Base-by-base conservation (phyloP, 345 rosid species). In the Salix udensis region DNA sequence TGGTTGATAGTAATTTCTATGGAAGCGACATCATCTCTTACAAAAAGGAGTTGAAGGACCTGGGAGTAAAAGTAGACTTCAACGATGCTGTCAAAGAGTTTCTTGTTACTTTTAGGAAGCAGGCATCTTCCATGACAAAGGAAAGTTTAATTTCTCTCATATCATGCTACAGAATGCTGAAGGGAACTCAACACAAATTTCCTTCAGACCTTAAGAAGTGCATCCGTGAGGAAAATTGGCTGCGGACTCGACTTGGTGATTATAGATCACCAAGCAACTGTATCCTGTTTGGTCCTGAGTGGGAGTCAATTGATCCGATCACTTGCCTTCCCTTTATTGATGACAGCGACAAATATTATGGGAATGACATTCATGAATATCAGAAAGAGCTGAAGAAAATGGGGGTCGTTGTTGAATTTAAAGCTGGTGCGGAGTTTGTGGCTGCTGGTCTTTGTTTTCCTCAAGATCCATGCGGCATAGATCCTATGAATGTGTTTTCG, bases 261-360 rank as follows among this genome's bases (percentile, higher is more conserved):
- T 83, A 76, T 42, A 82, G 87, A 68, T 83, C 82, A 79, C 97
- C 93, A 13, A 64, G 24, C 12, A 85, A 87, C 0, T 91, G 93
- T 77, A 89, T 93, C 53, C 82, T 93, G 34, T 88, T 67, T 80
- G 83, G 87, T n/a, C 76, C 79, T 0, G 85, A 82, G 0, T 93
- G 97, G 97, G 79, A 84, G 66, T 81, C 88, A 19, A 84, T 93
- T 36, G 80, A 84, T 46, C 77, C 81, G 10, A 83, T 91, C 23
- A 74, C 90, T 7, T 60, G 72, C 60, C 96, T 93, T 28, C 97
- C 96, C 13, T 82, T 89, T 24, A 78, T 93, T 53, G 87, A 89
- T 80, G 94, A 88, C 15, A 36, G 85, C 8, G 71, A 87, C 18
- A 78, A 75, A 42, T 87, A 74, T 77, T 90, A 86, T 50, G 92